Percentiles rank a stretch among this genome's conserved stretches.
phyloP scores from a whole-genome alignment of 116 monocot genomes.

The Posidonia oceanica region DNA sequence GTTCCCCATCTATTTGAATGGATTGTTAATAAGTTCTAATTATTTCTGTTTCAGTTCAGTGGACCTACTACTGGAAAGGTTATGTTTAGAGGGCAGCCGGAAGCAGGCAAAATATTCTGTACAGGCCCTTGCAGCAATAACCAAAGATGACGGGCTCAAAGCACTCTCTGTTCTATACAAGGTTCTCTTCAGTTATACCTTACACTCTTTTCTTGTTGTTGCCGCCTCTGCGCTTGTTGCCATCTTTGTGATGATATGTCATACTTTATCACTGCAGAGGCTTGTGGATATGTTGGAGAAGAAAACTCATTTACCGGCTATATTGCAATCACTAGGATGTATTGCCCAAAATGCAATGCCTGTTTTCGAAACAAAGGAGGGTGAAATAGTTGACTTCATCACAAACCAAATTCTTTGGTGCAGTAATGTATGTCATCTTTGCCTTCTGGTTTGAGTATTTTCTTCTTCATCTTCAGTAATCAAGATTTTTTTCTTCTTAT shows the following conservation, averaged over 20 bases:
- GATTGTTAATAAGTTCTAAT: background rate
- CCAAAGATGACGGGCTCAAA: conserved; percentile 94
- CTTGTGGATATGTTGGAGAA: conserved; percentile 88
- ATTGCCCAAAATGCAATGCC: conserved; percentile 98
- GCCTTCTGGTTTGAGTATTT: background rate
- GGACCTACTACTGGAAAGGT: conserved; percentile 73
- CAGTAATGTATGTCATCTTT: conserved; percentile 45
- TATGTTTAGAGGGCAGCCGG: conserved; percentile 84
- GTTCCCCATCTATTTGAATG: background rate
- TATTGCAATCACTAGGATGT: conserved; percentile 91
- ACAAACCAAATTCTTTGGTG: conserved; percentile 58
- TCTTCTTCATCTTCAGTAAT: background rate
- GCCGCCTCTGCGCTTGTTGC: background rate
- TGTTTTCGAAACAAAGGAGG: conserved; percentile 91
- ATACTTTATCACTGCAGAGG: conserved; percentile 40
- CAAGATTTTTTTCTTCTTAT: background rate
- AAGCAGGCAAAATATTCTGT: conserved; percentile 97
- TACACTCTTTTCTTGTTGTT: background rate
- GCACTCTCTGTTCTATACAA: conserved; percentile 98
- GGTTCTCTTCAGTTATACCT: conserved; percentile 24
- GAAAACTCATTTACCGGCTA: conserved; percentile 79
- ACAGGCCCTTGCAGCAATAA: conserved; percentile 86
- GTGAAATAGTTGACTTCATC: conserved; percentile 74
- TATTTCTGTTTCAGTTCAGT: conserved; percentile 57
- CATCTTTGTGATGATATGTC: conserved; percentile 1